Conservation (phyloP, 2,329 filamentous ascomycete genomes). For the Claviceps sorghi region DNA sequence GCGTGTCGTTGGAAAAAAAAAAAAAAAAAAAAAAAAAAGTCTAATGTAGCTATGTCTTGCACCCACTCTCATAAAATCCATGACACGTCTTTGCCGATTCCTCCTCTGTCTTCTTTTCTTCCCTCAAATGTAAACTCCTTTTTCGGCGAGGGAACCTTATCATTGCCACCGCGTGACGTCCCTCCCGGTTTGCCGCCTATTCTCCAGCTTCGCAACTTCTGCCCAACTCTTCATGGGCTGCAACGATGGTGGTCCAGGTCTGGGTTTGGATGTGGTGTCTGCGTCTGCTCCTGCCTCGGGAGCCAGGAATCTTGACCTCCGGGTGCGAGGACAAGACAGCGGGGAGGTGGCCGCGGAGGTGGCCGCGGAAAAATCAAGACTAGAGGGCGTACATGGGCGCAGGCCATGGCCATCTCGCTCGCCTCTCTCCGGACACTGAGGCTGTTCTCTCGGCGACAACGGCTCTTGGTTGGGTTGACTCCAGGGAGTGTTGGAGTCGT, state of each 20-base stretch:
- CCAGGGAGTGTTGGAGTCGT: constrained; percentile 11
- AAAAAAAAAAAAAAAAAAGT: neutral
- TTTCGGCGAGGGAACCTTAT: neutral
- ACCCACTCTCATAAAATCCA: too few relatives aligned
- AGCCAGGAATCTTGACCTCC: constrained; percentile 5
- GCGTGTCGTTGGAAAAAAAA: neutral
- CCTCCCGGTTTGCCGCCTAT: constrained; percentile 1
- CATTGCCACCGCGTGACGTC: neutral
- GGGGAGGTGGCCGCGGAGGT: constrained; percentile 1
- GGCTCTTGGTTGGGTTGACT: constrained; percentile 10
- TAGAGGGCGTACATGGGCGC: constrained; percentile 9
- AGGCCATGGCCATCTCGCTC: neutral
- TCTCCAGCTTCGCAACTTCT: constrained; percentile 21
- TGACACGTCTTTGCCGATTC: neutral
- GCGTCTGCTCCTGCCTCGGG: constrained; percentile 5
- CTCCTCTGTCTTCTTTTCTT: neutral
- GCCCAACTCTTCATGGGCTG: constrained; percentile 26
- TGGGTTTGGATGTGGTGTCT: constrained; percentile 9
- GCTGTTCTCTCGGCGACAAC: neutral
- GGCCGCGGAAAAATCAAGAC: constrained; percentile 12
- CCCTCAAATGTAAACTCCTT: neutral
- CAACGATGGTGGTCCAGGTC: constrained; percentile 17
- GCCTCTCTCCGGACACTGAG: neutral
- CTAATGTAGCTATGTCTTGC: too few relatives aligned
- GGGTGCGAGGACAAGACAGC: constrained; percentile 12